These are phyloP conservation scores for Populus hybrid DNA, from an alignment of 441 rosid genomes.

Conservation along the genomic window DNA sequence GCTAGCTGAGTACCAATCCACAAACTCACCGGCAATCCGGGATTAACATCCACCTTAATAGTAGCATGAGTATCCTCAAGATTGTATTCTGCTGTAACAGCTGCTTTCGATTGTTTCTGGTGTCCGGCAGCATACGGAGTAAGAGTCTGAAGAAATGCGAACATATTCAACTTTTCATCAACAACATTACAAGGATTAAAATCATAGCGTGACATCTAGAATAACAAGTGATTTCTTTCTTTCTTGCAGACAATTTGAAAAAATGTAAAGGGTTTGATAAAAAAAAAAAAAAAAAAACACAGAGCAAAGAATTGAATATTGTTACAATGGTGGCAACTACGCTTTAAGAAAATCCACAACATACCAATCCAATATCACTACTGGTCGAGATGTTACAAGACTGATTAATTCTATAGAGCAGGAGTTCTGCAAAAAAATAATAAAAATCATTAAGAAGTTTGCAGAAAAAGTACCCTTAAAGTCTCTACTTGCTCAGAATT, in stretches of 20 bases:
- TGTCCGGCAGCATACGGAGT: not conserved
- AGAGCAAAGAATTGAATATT: not conserved
- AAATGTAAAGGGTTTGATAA: not conserved
- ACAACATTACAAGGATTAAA: not conserved
- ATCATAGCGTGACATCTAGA: not conserved
- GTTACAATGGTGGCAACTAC: not conserved
- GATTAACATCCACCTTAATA: not conserved
- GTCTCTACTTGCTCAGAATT: not conserved
- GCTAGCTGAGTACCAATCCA: not conserved
- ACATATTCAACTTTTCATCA: not conserved
- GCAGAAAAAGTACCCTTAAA: not conserved
- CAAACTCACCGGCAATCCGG: not conserved
- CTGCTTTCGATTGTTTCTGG: not conserved
- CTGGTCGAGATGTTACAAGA: not conserved
- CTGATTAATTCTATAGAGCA: not conserved
- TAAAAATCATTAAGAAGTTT: not conserved
- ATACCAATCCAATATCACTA: not conserved
- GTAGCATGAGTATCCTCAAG: not conserved
- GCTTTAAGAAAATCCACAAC: not conserved
- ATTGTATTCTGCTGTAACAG: not conserved
- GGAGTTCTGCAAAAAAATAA: not conserved
- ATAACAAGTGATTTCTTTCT: not conserved
- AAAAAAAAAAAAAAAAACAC: too few species aligned
- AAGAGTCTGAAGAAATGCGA: not conserved
- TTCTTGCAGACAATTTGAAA: not conserved